A percentile compares a stretch with the other conserved stretches of the same genome.
Conservation (phyloP, 2,329 filamentous ascomycete genomes). For the Sclerotinia trifoliorum region DNA sequence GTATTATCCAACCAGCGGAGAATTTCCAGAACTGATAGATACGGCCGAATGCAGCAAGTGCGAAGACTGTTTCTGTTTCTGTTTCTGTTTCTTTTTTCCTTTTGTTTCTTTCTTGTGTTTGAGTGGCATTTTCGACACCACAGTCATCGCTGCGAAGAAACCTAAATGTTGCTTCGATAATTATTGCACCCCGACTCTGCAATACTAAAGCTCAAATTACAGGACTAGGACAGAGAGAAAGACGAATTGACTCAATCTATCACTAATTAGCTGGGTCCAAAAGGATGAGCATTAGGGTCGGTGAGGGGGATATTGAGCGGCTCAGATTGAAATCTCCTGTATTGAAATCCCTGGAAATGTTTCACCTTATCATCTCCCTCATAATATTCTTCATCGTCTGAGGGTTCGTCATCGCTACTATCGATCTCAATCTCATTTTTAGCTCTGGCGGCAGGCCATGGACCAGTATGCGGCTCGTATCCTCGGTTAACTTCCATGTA, state of each 20-base stretch:
- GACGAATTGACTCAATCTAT: too few species aligned
- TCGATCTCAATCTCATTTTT: background rate
- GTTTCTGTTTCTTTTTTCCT: background rate
- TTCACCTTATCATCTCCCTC: background rate
- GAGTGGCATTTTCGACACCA: background rate
- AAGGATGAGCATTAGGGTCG: background rate
- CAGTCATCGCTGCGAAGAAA: background rate
- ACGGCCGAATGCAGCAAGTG: background rate
- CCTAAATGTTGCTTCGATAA: too few species aligned
- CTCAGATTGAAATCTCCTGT: too few species aligned
- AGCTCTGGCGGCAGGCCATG: background rate
- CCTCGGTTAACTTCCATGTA: background rate
- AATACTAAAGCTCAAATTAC: too few species aligned
- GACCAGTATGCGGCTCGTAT: background rate
- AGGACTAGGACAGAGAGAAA: background rate
- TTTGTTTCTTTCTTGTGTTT: background rate
- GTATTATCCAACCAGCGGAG: too few species aligned
- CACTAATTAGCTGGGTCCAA: background rate
- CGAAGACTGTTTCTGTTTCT: background rate
- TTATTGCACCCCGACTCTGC: background rate
- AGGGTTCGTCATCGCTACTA: background rate
- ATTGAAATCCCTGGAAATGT: too few species aligned
- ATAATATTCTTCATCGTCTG: background rate
- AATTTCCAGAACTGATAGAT: background rate
- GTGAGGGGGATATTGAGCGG: background rate